Percentiles rank a stretch among this genome's conserved stretches.
Evolutionary conservation across 805 yeast species (phyloP).

Genomic region (Candida parachauliodes): DNA sequence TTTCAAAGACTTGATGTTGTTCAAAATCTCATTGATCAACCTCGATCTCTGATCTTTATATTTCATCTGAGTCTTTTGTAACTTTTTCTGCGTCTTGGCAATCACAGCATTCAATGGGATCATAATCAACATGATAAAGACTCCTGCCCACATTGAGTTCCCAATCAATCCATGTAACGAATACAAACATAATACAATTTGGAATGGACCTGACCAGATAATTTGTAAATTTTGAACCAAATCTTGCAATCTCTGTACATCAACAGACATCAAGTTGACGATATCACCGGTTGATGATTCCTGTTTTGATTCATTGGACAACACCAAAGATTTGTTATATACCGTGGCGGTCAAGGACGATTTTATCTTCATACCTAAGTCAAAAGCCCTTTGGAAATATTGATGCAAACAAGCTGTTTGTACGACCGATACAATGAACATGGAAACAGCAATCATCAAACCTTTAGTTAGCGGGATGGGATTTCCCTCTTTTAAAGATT

Average conservation of each 20-base stretch:
- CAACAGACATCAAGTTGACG: constrained; percentile 92
- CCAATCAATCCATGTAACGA: constrained; percentile 75
- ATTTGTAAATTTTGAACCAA: constrained; percentile 73
- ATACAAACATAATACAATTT: constrained; percentile 68
- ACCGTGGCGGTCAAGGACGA: constrained; percentile 65
- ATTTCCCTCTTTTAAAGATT: constrained; percentile 30
- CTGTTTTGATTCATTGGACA: constrained; percentile 70
- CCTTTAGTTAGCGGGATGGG: constrained; percentile 69
- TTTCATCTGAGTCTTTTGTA: constrained; percentile 85
- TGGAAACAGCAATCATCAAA: constrained; percentile 66
- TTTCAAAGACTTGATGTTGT: constrained; percentile 88
- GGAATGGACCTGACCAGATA: constrained; percentile 93
- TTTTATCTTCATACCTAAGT: constrained; percentile 72
- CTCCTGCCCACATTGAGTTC: constrained; percentile 96
- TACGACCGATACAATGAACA: constrained; percentile 73
- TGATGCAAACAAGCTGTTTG: constrained; percentile 78
- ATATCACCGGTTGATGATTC: constrained; percentile 85
- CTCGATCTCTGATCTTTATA: constrained; percentile 91
- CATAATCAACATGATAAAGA: constrained; percentile 68
- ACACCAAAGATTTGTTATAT: constrained; percentile 62
- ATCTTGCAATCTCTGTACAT: constrained; percentile 84
- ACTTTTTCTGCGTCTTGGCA: constrained; percentile 61
- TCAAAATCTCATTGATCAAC: constrained; percentile 79
- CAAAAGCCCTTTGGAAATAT: constrained; percentile 71
- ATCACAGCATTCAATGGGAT: constrained; percentile 75